phyloP scores from a whole-genome alignment of 164 flowering plant genomes.

The Sextonia rubra region DNA sequence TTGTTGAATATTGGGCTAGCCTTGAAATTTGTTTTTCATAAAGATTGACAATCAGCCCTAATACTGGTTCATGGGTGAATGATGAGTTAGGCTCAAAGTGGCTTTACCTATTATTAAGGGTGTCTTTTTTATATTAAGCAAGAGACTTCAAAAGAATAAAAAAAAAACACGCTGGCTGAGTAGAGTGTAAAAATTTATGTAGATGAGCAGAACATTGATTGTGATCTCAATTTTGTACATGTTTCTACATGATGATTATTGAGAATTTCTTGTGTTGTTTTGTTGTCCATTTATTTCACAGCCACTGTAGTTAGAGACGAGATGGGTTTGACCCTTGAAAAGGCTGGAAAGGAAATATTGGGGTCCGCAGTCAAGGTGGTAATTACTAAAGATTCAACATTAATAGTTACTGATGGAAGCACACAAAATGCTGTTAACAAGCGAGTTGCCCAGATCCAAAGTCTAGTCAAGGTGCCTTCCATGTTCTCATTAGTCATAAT shows the following conservation, averaged over 20 bases:
- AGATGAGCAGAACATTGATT: neutral
- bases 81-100: too few species aligned
- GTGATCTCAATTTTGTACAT: neutral
- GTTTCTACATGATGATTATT: neutral
- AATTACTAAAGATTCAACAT: constrained; percentile 72
- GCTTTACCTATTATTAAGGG: too few species aligned
- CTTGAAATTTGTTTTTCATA: too few species aligned
- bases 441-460: constrained; percentile 57
- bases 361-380: constrained; percentile 73
- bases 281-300: constrained; percentile 21
- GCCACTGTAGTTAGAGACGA: constrained; percentile 89
- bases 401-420: constrained; percentile 82
- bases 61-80: too few species aligned
- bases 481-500: neutral
- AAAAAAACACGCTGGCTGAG: neutral
- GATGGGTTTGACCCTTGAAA: constrained; percentile 61
- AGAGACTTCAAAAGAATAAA: too few species aligned
- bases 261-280: neutral
- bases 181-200: too few species aligned
- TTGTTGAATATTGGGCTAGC: too few species aligned
- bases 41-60: too few species aligned
- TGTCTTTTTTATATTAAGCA: too few species aligned
- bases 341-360: constrained; percentile 61
- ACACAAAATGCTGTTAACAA: constrained; percentile 61
- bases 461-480: constrained; percentile 55